Conservation (phyloP, 2,329 filamentous ascomycete species). For the Clarireedia paspali region DNA sequence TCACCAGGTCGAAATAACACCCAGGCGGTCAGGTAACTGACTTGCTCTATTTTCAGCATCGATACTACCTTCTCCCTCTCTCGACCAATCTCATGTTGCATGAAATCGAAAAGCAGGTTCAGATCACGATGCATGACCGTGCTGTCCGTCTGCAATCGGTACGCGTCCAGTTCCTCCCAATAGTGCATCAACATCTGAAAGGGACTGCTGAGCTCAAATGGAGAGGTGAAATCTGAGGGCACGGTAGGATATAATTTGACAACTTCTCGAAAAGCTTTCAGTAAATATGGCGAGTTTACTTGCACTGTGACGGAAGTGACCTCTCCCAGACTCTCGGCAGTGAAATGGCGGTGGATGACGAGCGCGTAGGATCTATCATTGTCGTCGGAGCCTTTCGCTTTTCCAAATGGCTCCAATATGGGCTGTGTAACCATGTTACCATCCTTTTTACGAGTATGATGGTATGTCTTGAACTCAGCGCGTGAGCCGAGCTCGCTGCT, state of each 20-base stretch:
- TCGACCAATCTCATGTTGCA: slow-evolving; percentile 11
- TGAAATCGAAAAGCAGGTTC: slow-evolving; percentile 8
- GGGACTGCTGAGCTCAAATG: too few species aligned
- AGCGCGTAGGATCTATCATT: slow-evolving; percentile 7
- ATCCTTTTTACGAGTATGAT: too few species aligned
- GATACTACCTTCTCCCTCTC: neutral
- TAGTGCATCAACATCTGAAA: too few species aligned
- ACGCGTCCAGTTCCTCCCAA: too few species aligned
- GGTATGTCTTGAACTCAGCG: too few species aligned
- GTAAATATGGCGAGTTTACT: slow-evolving; percentile 15
- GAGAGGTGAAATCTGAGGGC: too few species aligned
- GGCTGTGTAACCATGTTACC: too few species aligned
- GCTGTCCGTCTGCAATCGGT: too few species aligned
- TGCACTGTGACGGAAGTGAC: slow-evolving; percentile 8
- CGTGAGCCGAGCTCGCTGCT: too few species aligned
- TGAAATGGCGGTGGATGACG: slow-evolving; percentile 9
- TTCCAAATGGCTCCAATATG: too few species aligned
- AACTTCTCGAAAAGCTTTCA: slow-evolving; percentile 11
- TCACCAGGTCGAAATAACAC: slow-evolving; percentile 15
- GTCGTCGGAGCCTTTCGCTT: too few species aligned
- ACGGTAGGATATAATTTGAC: slow-evolving; percentile 12
- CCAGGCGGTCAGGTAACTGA: neutral
- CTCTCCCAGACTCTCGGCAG: slow-evolving; percentile 9
- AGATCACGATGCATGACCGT: slow-evolving; percentile 6
- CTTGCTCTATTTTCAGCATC: too few species aligned